Conservation (phyloP, 2,329 filamentous ascomycete genomes). For the Mollisia scopiformis region DNA sequence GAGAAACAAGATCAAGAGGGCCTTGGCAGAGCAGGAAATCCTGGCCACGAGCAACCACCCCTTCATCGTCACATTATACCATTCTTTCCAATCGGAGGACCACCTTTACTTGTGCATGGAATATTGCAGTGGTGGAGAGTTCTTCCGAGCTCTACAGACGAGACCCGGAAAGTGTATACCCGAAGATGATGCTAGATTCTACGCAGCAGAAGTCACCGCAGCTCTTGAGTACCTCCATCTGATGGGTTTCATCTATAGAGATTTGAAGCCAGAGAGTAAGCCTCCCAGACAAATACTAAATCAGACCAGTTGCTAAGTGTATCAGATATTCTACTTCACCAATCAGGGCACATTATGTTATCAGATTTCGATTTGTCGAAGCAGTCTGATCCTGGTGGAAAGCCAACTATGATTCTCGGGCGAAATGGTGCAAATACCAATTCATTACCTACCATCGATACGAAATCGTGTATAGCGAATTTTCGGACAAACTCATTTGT, state of each 20-base stretch:
- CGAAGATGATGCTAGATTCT: constrained; percentile 95
- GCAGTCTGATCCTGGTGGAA: constrained; percentile 93
- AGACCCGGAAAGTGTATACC: constrained; percentile 96
- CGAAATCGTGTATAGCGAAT: constrained; percentile 96
- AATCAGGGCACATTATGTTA: constrained; percentile 99
- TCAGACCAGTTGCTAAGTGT: constrained; percentile 41
- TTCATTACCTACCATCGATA: constrained; percentile 94
- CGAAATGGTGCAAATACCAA: constrained; percentile 81
- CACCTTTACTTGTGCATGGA: constrained; percentile 99
- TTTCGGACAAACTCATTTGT: constrained; percentile 99
- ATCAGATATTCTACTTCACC: constrained; percentile 91
- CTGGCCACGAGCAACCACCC: constrained; percentile 98
- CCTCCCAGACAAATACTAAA: constrained; percentile 34
- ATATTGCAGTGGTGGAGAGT: constrained; percentile 98
- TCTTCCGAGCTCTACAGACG: constrained; percentile 95
- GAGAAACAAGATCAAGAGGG: constrained; percentile 99
- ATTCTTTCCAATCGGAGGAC: constrained; percentile 98
- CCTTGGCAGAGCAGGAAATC: constrained; percentile 96
- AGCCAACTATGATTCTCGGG: constrained; percentile 95
- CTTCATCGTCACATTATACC: constrained; percentile 97
- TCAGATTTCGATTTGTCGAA: constrained; percentile 99
- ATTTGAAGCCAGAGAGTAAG: constrained; percentile 95
- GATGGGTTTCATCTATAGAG: constrained; percentile 99
- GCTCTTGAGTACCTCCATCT: constrained; percentile 95
- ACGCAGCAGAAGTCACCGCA: constrained; percentile 95